Evolutionary conservation across 441 rosid species (phyloP), one percentile per base, ranked within the genome.

Genomic region (Bocquillonia castaneifolia): DNA sequence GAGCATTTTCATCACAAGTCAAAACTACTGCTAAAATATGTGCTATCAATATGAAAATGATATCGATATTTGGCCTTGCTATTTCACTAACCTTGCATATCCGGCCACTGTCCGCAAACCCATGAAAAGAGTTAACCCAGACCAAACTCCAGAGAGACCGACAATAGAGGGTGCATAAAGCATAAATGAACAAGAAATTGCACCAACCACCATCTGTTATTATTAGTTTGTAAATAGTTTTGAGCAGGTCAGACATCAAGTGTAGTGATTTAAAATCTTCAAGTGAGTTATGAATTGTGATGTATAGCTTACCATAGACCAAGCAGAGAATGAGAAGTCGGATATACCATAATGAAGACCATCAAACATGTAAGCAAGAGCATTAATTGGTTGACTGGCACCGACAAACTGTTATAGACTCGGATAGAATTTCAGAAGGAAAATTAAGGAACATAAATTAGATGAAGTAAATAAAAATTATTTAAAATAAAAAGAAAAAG

Each of bases 291-390:
- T n/a, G 15, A 37, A 17, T 39, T 10, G 13, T 69, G 44, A 40
- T 10, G 51, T 6, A 25, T 29, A 80, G 80, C 86, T 80, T 77
- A 90, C 93, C 99, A 90, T 92, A 51, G 99, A 90, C 45, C 67
- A 60, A 40, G 99, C 99, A 68, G 99, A 93, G 67, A 90, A 94
- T 17, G 84, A 80, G 75, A 94, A 94, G 83, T 94, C 99, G 1
- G 97, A 94, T 79, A 90, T 88, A 26, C 99, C 99, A 72, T 82
- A 94, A 71, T 88, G 96, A 47, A 94, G 93, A 67, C 99, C 99
- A 69, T 91, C 99, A 76, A 90, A 92, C 50, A 92, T 86, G 77
- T 85, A 94, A 32, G 99, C 99, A 42, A 91, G 75, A 37, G 97
- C 96, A 72, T 89, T 94, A 48, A 94, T 56, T 39, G 99, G 99